Conservation (phyloP, 139 green algal genomes). For the Dunaliella sp. region DNA sequence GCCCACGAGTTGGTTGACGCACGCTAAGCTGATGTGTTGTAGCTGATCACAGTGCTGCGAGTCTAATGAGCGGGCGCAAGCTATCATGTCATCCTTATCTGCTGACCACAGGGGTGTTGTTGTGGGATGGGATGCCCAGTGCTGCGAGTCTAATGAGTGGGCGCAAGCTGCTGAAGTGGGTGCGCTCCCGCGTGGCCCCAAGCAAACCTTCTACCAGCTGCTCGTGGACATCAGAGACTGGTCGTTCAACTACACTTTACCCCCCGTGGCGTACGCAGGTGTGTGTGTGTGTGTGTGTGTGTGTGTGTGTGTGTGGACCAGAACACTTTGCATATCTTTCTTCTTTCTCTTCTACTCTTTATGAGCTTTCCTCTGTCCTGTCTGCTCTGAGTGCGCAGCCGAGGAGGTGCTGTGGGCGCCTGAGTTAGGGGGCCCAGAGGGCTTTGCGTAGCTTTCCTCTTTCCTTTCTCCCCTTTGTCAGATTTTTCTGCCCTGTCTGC, state of each 20-base stretch:
- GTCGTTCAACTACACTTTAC: conserved; percentile 37
- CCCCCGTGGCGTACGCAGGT: conserved; percentile 73
- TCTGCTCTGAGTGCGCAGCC: no score
- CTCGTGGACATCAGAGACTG: conserved; percentile 78
- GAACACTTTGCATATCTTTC: no score
- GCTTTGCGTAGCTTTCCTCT: no score
- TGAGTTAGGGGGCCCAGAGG: conserved; percentile 52
- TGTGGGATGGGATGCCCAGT: conserved; percentile 70
- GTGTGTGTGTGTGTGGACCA: no score
- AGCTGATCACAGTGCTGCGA: conserved; percentile 84
- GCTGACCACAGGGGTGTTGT: conserved; percentile 71
- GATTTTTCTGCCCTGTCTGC: no score
- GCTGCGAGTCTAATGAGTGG: conserved; percentile 78
- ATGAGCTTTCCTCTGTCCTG: no score
- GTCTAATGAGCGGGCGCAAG: conserved; percentile 58
- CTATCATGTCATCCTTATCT: no score
- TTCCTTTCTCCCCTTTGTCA: no score
- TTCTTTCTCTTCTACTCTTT: no score
- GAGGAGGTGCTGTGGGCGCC: conserved; percentile 61
- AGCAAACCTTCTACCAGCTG: conserved; percentile 59
- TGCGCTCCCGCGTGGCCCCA: background rate
- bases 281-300: background rate
- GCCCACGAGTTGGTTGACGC: no score
- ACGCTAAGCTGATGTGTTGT: no score
- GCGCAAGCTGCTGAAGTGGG: conserved; percentile 27